A percentile compares a stretch with the other conserved stretches of the same genome.
These are phyloP conservation scores for Penicillium angulare DNA, from an alignment of 495 filamentous ascomycete species.

Conservation along the genomic window DNA sequence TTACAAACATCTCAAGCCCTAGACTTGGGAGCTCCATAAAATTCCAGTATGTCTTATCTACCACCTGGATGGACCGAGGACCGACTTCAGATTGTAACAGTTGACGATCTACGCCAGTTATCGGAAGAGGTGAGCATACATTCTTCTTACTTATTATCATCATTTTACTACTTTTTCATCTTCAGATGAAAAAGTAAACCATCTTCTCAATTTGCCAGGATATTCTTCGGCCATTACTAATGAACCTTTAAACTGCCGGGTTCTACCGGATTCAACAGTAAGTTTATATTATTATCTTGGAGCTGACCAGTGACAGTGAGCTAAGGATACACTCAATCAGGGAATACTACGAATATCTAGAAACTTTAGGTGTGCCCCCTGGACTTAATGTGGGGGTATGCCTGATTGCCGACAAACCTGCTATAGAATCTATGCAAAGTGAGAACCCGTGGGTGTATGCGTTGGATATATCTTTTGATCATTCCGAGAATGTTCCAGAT, in stretches of 20 bases:
- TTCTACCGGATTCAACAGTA: background rate
- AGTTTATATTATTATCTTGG: background rate
- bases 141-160: too few relatives aligned
- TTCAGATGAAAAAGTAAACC: background rate
- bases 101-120: slow-evolving; percentile 4
- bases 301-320: too few relatives aligned
- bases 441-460: slow-evolving; percentile 2
- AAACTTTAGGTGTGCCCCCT: background rate
- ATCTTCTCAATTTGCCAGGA: background rate
- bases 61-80: slow-evolving; percentile 1
- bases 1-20: too few relatives aligned
- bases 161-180: background rate
- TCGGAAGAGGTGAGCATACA: slow-evolving; percentile 1
- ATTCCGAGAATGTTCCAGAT: background rate
- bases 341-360: background rate
- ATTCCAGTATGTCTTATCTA: slow-evolving; percentile 4
- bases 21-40: too few relatives aligned
- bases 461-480: slow-evolving; percentile 1
- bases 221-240: too few relatives aligned
- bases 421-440: background rate
- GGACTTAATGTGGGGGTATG: slow-evolving; percentile 2
- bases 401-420: background rate
- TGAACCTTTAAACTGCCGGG: too few relatives aligned
- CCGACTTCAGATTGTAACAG: slow-evolving; percentile 1
- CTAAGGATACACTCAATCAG: too few relatives aligned